phyloP scores from a whole-genome alignment of 202 grass and related monocot genomes.

The Musa balbisiana region DNA sequence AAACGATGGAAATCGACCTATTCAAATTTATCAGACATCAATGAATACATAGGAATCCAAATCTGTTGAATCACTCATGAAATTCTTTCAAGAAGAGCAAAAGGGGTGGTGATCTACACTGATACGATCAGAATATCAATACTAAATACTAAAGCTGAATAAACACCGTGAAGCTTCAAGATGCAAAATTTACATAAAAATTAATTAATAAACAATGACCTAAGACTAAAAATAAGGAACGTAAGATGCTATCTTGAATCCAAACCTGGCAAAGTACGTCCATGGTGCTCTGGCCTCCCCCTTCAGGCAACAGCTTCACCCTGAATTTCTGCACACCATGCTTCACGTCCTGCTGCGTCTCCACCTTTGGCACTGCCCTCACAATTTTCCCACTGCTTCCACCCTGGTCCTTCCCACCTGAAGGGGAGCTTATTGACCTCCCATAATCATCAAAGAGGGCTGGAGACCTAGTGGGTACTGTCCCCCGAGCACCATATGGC shows the following conservation, averaged over 20 bases:
- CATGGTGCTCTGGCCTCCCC: conserved; percentile 47
- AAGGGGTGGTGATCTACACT: no score
- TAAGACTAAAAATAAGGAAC: background rate
- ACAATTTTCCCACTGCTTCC: conserved; percentile 53
- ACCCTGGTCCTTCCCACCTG: conserved; percentile 34
- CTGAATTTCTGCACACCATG: conserved; percentile 86
- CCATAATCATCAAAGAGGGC: conserved; percentile 94
- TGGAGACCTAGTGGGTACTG: conserved; percentile 46
- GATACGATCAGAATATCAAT: no score
- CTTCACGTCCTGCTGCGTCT: conserved; percentile 57
- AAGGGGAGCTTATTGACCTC: conserved; percentile 55
- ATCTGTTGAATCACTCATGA: no score
- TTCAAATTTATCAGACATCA: no score
- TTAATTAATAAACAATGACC: background rate
- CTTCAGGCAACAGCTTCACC: conserved; percentile 83
- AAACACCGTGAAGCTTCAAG: background rate
- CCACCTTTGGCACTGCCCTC: conserved; percentile 72
- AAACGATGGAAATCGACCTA: background rate
- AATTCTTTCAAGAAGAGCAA: no score
- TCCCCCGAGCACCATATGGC: conserved; percentile 71
- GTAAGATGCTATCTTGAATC: background rate
- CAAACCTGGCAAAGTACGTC: conserved; percentile 95
- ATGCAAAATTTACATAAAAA: background rate
- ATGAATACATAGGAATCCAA: no score
- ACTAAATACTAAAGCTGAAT: background rate